Percentiles rank a stretch among this genome's conserved stretches.
Conservation (phyloP, 192 early-diverging fungal genomes). For the Lunasporangiospora selenospora region DNA sequence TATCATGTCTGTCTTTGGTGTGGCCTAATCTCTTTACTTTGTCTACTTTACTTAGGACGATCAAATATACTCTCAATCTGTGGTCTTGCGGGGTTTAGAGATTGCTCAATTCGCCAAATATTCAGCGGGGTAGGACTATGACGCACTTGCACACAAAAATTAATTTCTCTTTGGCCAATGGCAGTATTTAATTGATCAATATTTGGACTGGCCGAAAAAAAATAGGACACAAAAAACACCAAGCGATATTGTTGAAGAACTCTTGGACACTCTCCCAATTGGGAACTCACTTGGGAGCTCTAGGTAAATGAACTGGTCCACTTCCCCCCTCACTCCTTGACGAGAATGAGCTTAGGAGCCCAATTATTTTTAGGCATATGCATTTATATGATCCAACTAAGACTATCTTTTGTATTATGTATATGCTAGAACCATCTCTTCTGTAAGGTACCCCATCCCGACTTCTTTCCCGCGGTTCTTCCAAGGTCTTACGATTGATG, state of each 20-base stretch:
- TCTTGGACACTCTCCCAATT: conserved; percentile 29
- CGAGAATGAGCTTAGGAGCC: neutral
- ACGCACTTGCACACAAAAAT: neutral
- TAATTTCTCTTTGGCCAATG: neutral
- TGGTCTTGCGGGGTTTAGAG: conserved; percentile 35
- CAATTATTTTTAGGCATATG: neutral
- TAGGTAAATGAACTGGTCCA: conserved; percentile 2
- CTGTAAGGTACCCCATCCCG: conserved; percentile 47
- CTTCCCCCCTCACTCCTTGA: neutral
- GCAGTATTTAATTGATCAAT: conserved; percentile 11
- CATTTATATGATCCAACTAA: conserved; percentile 6
- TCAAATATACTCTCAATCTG: conserved; percentile 35
- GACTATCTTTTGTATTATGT: too few species aligned
- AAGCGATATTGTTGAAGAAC: conserved; percentile 23
- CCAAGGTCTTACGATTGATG: conserved; percentile 32
- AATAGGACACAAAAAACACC: conserved; percentile 28
- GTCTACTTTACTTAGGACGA: conserved; percentile 18
- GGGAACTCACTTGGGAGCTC: conserved; percentile 36
- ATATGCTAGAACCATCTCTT: too few species aligned
- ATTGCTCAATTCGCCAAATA: conserved; percentile 27
- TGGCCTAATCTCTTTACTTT: neutral
- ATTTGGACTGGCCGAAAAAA: conserved; percentile 5
- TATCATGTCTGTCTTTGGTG: too few species aligned
- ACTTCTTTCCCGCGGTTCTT: conserved; percentile 51
- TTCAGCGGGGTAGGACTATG: conserved; percentile 16